Evolutionary conservation across 768 basidiomycete genomes (phyloP).

Genomic region (Mrakia blollopis): DNA sequence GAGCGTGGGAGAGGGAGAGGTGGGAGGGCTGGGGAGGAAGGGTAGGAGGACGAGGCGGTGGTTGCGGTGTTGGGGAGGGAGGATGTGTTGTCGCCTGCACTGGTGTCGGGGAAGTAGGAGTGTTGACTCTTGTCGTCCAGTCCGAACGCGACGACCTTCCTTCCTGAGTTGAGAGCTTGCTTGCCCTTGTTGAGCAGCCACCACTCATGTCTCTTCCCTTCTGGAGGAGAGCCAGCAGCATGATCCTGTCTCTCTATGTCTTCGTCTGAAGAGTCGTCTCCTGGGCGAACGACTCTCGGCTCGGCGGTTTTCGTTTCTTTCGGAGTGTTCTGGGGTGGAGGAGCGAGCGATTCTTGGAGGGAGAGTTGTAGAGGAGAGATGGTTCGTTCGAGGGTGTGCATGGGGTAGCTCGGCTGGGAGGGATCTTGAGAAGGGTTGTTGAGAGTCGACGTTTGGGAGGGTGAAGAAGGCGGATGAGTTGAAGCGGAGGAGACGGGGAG

Average conservation of each 20-base stretch:
- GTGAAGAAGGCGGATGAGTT: not conserved
- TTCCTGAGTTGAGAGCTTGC: not conserved
- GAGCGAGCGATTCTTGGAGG: not conserved
- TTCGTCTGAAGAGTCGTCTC: not conserved
- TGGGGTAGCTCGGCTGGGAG: not conserved
- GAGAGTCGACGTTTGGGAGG: not conserved
- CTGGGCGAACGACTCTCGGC: constrained; percentile 8
- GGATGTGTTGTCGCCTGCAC: not conserved
- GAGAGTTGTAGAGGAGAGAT: constrained; percentile 8
- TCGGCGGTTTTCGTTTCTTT: not conserved
- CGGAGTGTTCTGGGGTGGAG: not conserved
- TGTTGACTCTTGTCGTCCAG: not conserved
- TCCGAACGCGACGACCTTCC: not conserved
- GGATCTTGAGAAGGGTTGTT: not conserved
- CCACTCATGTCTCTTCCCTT: constrained; percentile 13
- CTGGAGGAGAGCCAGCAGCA: not conserved
- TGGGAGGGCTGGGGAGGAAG: not conserved
- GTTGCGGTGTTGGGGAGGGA: constrained; percentile 6
- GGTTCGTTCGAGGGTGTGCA: not conserved
- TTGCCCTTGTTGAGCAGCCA: constrained; percentile 9
- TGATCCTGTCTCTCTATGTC: not conserved
- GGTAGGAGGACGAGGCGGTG: not conserved
- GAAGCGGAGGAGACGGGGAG: not conserved
- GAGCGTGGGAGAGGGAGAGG: not conserved
- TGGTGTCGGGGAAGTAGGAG: constrained; percentile 11